Conservation (phyloP, 495 filamentous ascomycete genomes). For the Pseudevernia furfuracea region DNA sequence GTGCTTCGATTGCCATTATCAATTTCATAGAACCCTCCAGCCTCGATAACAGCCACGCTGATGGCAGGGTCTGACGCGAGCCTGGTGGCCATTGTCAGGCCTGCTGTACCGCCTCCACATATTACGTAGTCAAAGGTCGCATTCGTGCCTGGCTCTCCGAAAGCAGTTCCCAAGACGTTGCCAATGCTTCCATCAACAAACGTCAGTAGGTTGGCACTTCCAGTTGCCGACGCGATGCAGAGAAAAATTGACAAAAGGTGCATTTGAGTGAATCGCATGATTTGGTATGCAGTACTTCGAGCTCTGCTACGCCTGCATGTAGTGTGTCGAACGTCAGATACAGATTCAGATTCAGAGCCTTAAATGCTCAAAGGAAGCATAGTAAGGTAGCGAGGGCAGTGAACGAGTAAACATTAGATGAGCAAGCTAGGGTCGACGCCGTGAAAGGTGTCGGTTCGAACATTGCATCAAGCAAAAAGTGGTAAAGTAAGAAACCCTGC, state of each 20-base stretch:
- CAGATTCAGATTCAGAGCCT: background rate
- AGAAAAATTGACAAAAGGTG: background rate
- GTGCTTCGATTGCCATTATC: constrained; percentile 37
- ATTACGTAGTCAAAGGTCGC: constrained; percentile 44
- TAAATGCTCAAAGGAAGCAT: no score
- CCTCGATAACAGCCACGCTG: constrained; percentile 48
- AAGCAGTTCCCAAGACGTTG: background rate
- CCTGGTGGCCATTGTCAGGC: constrained; percentile 42
- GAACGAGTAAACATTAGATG: no score
- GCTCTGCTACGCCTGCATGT: background rate
- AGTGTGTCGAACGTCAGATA: background rate
- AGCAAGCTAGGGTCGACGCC: background rate
- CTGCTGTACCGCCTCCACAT: constrained; percentile 51
- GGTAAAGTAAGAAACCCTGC: background rate
- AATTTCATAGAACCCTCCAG: constrained; percentile 47
- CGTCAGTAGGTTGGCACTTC: background rate
- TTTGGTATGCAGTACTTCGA: background rate
- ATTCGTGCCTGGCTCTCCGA: constrained; percentile 21
- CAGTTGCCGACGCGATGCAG: background rate
- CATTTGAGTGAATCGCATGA: background rate
- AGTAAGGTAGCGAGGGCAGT: no score
- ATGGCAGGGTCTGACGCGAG: constrained; percentile 34
- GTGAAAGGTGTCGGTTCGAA: background rate
- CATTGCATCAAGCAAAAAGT: background rate
- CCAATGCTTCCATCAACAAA: background rate